phyloP scores from a whole-genome alignment of 2,329 filamentous ascomycete species.

The Xylariaceae sp. region DNA sequence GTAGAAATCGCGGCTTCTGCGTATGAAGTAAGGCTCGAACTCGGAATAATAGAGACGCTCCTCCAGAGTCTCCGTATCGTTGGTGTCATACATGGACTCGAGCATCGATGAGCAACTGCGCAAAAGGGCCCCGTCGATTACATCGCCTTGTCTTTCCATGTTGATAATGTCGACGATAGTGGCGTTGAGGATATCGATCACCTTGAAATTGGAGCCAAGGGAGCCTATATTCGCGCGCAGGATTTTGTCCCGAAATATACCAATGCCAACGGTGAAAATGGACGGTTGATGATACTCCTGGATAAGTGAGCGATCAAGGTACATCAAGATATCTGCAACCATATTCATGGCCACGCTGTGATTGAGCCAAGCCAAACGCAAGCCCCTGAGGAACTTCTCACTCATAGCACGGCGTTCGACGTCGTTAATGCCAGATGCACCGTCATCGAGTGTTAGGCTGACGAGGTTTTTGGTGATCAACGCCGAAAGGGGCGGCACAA shows the following conservation, averaged over 20 bases:
- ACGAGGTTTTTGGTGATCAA: constrained; percentile 67
- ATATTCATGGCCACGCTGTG: constrained; percentile 94
- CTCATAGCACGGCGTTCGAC: constrained; percentile 76
- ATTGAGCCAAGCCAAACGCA: constrained; percentile 78
- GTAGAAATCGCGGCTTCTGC: constrained; percentile 70
- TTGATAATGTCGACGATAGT: constrained; percentile 86
- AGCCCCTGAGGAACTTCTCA: constrained; percentile 71
- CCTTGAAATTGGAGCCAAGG: constrained; percentile 41
- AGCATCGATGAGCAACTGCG: constrained; percentile 85
- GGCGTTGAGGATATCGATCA: constrained; percentile 70
- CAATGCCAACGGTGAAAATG: constrained; percentile 81
- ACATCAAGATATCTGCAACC: constrained; percentile 95
- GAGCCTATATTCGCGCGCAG: constrained; percentile 54
- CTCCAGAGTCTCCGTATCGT: constrained; percentile 64
- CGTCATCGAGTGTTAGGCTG: constrained; percentile 50
- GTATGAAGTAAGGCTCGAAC: constrained; percentile 76
- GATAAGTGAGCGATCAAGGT: constrained; percentile 84
- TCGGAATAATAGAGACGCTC: constrained; percentile 77
- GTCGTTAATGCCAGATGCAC: constrained; percentile 54
- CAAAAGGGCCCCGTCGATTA: constrained; percentile 77
- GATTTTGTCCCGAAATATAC: constrained; percentile 81
- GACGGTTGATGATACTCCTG: constrained; percentile 65
- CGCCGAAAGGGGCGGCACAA: constrained; percentile 64
- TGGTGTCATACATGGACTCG: constrained; percentile 76
- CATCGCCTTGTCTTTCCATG: constrained; percentile 86